Conservation (phyloP, 2,329 filamentous ascomycete genomes). For the Stromatinia cepivora region DNA sequence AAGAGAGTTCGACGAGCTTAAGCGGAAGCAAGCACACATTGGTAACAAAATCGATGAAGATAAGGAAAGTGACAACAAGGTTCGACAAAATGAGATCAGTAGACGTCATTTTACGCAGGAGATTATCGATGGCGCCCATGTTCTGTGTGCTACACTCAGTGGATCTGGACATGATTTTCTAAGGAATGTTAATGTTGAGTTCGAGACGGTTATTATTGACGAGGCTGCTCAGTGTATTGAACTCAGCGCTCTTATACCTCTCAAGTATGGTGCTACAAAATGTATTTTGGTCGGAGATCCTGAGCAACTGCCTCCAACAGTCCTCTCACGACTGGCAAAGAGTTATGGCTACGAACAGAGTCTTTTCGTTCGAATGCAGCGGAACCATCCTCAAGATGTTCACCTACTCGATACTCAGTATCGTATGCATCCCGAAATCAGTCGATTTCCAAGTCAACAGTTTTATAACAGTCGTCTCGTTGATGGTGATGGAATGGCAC, state of each 20-base stretch:
- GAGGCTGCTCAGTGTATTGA: constrained; percentile 98
- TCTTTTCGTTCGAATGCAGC: constrained; percentile 97
- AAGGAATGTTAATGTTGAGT: constrained; percentile 84
- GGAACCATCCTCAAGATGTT: constrained; percentile 82
- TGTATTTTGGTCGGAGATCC: constrained; percentile 97
- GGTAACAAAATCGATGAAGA: constrained; percentile 83
- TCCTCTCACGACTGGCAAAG: constrained; percentile 89
- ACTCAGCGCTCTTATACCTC: constrained; percentile 89
- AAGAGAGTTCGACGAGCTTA: constrained; percentile 75
- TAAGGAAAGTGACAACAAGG: constrained; percentile 81
- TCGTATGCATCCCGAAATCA: constrained; percentile 98
- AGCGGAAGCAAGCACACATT: constrained; percentile 72
- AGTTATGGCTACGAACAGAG: constrained; percentile 96
- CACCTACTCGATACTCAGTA: constrained; percentile 98
- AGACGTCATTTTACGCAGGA: constrained; percentile 84
- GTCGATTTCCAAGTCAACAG: constrained; percentile 80
- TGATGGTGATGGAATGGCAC: constrained; percentile 81
- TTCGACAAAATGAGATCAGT: constrained; percentile 82
- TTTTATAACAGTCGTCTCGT: constrained; percentile 90
- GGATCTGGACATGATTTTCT: constrained; percentile 94
- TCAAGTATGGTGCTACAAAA: constrained; percentile 96
- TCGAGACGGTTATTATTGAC: constrained; percentile 97
- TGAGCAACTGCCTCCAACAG: constrained; percentile 93
- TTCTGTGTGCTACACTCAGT: constrained; percentile 92
- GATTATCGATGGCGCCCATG: constrained; percentile 85